phyloP scores from a whole-genome alignment of 192 early-diverging fungal genomes.

The Polychytrium aggregatum region DNA sequence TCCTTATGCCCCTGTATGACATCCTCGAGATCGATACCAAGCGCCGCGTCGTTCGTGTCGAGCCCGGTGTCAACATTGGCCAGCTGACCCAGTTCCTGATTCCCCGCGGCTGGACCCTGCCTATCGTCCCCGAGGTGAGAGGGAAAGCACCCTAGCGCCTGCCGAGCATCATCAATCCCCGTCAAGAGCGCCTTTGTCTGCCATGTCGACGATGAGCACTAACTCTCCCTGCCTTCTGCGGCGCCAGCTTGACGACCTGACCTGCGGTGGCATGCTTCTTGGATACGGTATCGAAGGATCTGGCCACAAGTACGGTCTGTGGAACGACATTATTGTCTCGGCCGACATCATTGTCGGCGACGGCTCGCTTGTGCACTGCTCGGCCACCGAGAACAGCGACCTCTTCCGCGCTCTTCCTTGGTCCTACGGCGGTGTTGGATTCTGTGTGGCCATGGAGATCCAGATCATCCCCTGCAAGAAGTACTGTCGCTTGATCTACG shows the following conservation, averaged over 20 bases:
- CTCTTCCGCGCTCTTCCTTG: conserved; percentile 26
- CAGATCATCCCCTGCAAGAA: conserved; percentile 28
- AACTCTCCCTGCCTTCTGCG: too few relatives aligned
- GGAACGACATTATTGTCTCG: conserved; percentile 17
- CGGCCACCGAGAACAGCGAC: conserved; percentile 19
- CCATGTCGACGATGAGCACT: too few relatives aligned
- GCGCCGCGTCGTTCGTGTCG: conserved; percentile 14
- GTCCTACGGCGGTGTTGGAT: conserved; percentile 29
- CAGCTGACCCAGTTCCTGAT: conserved; percentile 21
- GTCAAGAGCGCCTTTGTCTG: too few relatives aligned
- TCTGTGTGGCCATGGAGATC: conserved; percentile 21
- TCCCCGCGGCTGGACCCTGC: conserved; percentile 21
- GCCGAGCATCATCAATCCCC: too few relatives aligned
- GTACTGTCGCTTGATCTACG: conserved; percentile 23
- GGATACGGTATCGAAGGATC: conserved; percentile 27
- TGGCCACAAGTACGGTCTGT: conserved; percentile 31
- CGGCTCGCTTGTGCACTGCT: conserved; percentile 24
- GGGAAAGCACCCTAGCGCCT: too few relatives aligned
- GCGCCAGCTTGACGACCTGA: conserved; percentile 29
- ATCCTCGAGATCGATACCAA: conserved; percentile 20
- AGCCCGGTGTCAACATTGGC: conserved; percentile 26
- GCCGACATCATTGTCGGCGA: conserved; percentile 21
- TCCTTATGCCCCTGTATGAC: conserved; percentile 16
- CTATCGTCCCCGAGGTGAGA: conserved; percentile 22
- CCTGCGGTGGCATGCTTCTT: conserved; percentile 26